These are phyloP conservation scores for Hibiscus mutabilis DNA, from an alignment of 345 rosid species.

Conservation along the genomic window DNA sequence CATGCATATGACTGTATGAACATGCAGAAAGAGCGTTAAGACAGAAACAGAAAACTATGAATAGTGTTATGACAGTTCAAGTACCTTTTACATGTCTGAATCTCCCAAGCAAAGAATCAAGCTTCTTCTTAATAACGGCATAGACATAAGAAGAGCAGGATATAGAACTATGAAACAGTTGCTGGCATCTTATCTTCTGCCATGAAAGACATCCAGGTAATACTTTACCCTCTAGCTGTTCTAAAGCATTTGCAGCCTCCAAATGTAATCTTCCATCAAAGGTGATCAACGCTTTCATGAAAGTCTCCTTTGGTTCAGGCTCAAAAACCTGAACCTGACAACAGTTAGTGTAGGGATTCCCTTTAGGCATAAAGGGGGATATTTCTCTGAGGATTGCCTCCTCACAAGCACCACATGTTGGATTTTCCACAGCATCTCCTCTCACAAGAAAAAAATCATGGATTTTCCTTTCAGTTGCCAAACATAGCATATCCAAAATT, in stretches of 20 bases:
- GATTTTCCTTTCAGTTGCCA: slow-evolving; percentile 44
- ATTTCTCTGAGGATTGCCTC: slow-evolving; percentile 52
- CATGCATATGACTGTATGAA: neutral
- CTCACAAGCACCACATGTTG: slow-evolving; percentile 40
- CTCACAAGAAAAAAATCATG: slow-evolving; percentile 48
- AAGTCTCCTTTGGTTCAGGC: slow-evolving; percentile 43
- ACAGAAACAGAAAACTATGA: neutral
- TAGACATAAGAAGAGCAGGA: slow-evolving; percentile 61
- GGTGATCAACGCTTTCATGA: slow-evolving; percentile 46
- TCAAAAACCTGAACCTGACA: slow-evolving; percentile 53
- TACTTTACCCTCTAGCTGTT: slow-evolving; percentile 66
- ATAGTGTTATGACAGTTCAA: neutral
- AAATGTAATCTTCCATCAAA: slow-evolving; percentile 82
- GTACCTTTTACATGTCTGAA: slow-evolving; percentile 45
- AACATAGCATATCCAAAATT: slow-evolving; percentile 44
- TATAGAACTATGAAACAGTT: slow-evolving; percentile 62
- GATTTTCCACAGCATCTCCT: slow-evolving; percentile 41
- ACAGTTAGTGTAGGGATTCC: slow-evolving; percentile 37
- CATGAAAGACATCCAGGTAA: slow-evolving; percentile 60
- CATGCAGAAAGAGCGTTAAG: neutral
- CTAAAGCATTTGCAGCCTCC: slow-evolving; percentile 93
- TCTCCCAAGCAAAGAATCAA: slow-evolving; percentile 33
- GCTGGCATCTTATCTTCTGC: slow-evolving; percentile 82
- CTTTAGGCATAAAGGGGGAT: slow-evolving; percentile 51
- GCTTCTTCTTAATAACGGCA: slow-evolving; percentile 48